Evolutionary conservation across 352 stramenopile genomes (phyloP).

Genomic region (Phytophthora multivora): DNA sequence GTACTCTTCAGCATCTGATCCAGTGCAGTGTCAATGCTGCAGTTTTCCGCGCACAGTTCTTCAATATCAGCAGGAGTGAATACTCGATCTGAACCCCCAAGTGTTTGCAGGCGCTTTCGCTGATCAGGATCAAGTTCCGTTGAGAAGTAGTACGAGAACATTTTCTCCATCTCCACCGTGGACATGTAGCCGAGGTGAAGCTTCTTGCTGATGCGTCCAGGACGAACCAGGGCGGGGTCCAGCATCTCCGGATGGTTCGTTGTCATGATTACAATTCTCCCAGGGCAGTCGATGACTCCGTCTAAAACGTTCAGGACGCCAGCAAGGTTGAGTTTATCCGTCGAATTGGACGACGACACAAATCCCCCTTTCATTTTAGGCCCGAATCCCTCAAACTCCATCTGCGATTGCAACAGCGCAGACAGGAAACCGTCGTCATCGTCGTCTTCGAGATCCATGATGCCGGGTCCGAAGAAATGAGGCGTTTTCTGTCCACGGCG

Average conservation of each 20-base stretch:
- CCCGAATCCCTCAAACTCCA: conserved; percentile 28
- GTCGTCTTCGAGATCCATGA: not conserved
- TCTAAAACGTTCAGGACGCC: conserved; percentile 92
- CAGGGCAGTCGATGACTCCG: conserved; percentile 78
- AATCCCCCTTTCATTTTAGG: conserved; percentile 30
- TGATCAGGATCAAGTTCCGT: conserved; percentile 33
- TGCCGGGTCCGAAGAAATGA: not conserved
- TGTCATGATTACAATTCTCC: conserved; percentile 87
- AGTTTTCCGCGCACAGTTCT: conserved; percentile 51
- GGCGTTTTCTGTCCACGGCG: not conserved
- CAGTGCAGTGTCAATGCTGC: conserved; percentile 49
- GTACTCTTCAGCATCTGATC: not conserved
- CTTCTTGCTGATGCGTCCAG: conserved; percentile 87
- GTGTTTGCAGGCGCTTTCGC: conserved; percentile 2
- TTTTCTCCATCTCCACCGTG: conserved; percentile 40
- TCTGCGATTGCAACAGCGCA: conserved; percentile 26
- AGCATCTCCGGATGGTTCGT: conserved; percentile 88
- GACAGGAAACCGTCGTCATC: conserved; percentile 32
- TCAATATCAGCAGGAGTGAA: conserved; percentile 50
- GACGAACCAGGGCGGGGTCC: conserved; percentile 83
- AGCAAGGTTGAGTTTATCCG: conserved; percentile 76
- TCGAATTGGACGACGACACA: conserved; percentile 41
- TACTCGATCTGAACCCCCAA: not conserved
- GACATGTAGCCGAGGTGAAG: conserved; percentile 70
- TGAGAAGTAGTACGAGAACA: conserved; percentile 68